Evolutionary conservation across 2,329 filamentous ascomycete species (phyloP), one percentile per base, ranked within the genome.

Genomic region (Diplodia mutila): DNA sequence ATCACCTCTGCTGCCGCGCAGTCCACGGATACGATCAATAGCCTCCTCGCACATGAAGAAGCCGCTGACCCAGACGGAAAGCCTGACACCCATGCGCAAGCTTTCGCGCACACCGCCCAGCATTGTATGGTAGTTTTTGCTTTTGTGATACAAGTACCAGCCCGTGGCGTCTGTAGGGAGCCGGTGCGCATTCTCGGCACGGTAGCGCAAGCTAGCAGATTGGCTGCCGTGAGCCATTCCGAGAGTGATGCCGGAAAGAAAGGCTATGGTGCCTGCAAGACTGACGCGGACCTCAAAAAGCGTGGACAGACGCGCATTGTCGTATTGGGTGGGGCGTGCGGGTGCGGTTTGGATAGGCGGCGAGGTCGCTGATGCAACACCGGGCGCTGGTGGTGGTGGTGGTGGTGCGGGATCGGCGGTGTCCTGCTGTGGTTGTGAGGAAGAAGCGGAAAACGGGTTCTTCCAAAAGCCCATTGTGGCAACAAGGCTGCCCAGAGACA

Each of bases 101-200:
- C 93, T 95, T 74, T 97, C 93, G 64, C 87, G 87, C 21, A 96
- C 82, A 0, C 91, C 94, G 6, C 91, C 91, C 25, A 91, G 85
- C 73, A 92, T 89, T 63, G 91, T 86, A 74, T 93, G 89, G 82
- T 99, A 98, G 80, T 97, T 98, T 80, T 98, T 98, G 77, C 89
- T 92, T 81, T 97, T 97, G 83, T 98, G 94, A 80, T 99, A 99
- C n/a, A 98, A 87, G 77, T 94, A 99, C 95, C 95, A 99, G 21
- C 93, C 94, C 2, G 89, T 88, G 29, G 92, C 89, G 1, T 90
- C 90, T 3, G 87, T 89, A 23, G 95, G 95, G 70, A 97, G 88
- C 71, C 94, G 91, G 83, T 99, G 95, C 0, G 95, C 93, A 76
- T 99, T 97, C 80, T 99, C 95, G 69, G 95, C 95, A 66, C 94